A percentile compares a stretch with the other conserved stretches of the same genome.
Evolutionary conservation across 2,329 filamentous ascomycete genomes (phyloP).

Genomic region (Elsinoe perseae): DNA sequence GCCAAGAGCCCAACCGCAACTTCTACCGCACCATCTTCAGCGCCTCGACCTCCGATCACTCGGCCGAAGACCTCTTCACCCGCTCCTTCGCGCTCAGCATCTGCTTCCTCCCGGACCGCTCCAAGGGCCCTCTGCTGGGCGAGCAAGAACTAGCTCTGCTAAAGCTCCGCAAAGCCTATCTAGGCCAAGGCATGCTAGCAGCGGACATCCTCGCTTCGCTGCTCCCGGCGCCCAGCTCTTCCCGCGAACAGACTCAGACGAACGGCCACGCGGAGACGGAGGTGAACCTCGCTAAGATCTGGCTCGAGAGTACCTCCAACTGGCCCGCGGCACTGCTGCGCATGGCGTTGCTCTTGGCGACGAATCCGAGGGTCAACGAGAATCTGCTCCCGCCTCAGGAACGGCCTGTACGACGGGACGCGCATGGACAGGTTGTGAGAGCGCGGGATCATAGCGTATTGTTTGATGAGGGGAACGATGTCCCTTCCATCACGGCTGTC

Average conservation of each 20-base stretch:
- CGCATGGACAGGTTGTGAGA: constrained; percentile 26
- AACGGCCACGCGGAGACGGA: constrained; percentile 14
- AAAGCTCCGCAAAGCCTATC: constrained; percentile 74
- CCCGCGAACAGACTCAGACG: neutral
- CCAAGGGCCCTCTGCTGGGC: constrained; percentile 41
- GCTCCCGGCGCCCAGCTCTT: constrained; percentile 30
- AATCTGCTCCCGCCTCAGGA: constrained; percentile 1
- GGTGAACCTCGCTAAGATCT: constrained; percentile 59
- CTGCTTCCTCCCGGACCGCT: constrained; percentile 69
- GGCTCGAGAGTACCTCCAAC: constrained; percentile 76
- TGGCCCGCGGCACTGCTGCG: constrained; percentile 74
- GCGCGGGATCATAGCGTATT: constrained; percentile 23
- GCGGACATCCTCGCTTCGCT: constrained; percentile 80
- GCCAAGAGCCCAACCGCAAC: constrained; percentile 85
- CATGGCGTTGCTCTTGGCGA: constrained; percentile 61
- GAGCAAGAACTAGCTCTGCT: constrained; percentile 52
- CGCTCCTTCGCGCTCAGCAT: constrained; percentile 81
- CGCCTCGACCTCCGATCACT: constrained; percentile 19
- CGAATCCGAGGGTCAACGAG: constrained; percentile 15
- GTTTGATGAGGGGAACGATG: constrained; percentile 12
- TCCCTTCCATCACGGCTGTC: constrained; percentile 32
- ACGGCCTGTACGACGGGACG: constrained; percentile 25
- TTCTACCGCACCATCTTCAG: constrained; percentile 75
- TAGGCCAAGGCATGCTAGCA: constrained; percentile 80
- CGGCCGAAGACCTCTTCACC: constrained; percentile 67